A percentile compares a stretch with the other conserved stretches of the same genome.
Conservation (phyloP, 2,329 filamentous ascomycete species). For the Colletotrichum lindemuthianum region DNA sequence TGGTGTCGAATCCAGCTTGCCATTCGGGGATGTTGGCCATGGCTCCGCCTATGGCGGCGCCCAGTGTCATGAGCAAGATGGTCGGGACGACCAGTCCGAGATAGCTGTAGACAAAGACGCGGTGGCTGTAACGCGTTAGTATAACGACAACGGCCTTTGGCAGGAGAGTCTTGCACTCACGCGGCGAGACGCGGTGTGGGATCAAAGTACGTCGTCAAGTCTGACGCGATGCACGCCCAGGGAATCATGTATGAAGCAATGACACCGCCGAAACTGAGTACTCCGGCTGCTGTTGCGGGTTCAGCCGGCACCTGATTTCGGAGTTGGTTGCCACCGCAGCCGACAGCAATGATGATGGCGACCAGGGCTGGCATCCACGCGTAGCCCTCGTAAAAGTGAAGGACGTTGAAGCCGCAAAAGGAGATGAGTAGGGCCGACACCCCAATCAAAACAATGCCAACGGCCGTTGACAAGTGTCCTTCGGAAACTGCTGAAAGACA, state of each 20-base stretch:
- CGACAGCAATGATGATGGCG: slow-evolving; percentile 51
- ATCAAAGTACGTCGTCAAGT: slow-evolving; percentile 70
- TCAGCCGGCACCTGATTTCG: slow-evolving; percentile 46
- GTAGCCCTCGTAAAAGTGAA: slow-evolving; percentile 58
- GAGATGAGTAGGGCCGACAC: slow-evolving; percentile 56
- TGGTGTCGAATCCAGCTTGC: slow-evolving; percentile 42
- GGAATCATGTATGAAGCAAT: slow-evolving; percentile 73
- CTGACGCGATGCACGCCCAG: slow-evolving; percentile 67
- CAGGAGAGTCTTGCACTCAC: slow-evolving; percentile 43
- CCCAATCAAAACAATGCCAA: slow-evolving; percentile 60
- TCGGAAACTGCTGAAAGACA: slow-evolving; percentile 50
- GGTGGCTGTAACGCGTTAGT: slow-evolving; percentile 41
- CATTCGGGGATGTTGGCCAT: slow-evolving; percentile 44
- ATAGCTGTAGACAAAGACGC: slow-evolving; percentile 66
- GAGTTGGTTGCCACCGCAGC: slow-evolving; percentile 51
- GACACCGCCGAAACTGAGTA: slow-evolving; percentile 68
- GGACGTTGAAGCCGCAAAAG: slow-evolving; percentile 56
- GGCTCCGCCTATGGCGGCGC: slow-evolving; percentile 51
- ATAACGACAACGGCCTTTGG: no score
- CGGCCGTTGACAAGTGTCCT: slow-evolving; percentile 50
- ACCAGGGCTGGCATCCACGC: slow-evolving; percentile 56
- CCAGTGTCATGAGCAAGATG: slow-evolving; percentile 49
- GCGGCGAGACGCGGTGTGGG: slow-evolving; percentile 59
- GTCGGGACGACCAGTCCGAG: slow-evolving; percentile 57
- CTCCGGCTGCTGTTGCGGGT: slow-evolving; percentile 53